phyloP scores from a whole-genome alignment of 768 basidiomycete species.

The Pulveroboletus sp. region DNA sequence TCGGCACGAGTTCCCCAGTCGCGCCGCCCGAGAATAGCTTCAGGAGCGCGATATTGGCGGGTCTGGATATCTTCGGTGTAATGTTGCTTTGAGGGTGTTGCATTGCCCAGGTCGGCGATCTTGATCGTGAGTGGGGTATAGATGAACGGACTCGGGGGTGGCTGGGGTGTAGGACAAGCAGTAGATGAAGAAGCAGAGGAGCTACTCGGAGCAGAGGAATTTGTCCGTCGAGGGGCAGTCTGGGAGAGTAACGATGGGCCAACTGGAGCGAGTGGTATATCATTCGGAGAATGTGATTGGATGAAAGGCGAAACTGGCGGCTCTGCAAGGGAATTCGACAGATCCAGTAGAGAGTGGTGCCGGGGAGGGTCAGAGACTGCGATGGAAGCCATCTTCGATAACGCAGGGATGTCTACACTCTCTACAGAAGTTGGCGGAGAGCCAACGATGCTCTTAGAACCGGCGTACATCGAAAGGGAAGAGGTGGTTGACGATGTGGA shows the following conservation, averaged over 20 bases:
- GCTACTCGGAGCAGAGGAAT: slow-evolving; percentile 17
- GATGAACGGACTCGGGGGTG: slow-evolving; percentile 17
- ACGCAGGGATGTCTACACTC: slow-evolving; percentile 38
- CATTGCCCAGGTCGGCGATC: slow-evolving; percentile 93
- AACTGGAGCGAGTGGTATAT: slow-evolving; percentile 27
- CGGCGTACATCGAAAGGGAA: slow-evolving; percentile 40
- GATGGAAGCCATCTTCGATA: slow-evolving; percentile 29
- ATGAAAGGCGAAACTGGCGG: slow-evolving; percentile 23
- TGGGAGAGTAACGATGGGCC: slow-evolving; percentile 59
- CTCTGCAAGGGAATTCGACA: not conserved
- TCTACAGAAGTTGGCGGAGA: slow-evolving; percentile 54
- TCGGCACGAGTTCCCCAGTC: slow-evolving; percentile 87
- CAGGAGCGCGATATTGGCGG: slow-evolving; percentile 92
- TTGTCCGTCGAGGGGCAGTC: slow-evolving; percentile 45
- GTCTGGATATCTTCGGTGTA: slow-evolving; percentile 96
- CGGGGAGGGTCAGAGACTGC: slow-evolving; percentile 9
- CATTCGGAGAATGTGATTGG: slow-evolving; percentile 17
- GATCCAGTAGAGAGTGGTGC: not conserved
- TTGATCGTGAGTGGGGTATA: slow-evolving; percentile 69
- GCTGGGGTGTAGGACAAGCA: slow-evolving; percentile 21
- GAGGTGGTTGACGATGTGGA: slow-evolving; percentile 37
- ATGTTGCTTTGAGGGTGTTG: slow-evolving; percentile 85
- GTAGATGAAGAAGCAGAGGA: slow-evolving; percentile 19
- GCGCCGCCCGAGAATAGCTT: slow-evolving; percentile 82
- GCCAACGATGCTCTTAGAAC: slow-evolving; percentile 37